A percentile compares a stretch with the other conserved stretches of the same genome.
Conservation (phyloP, 352 stramenopile genomes). For the Globisporangium irregulare region DNA sequence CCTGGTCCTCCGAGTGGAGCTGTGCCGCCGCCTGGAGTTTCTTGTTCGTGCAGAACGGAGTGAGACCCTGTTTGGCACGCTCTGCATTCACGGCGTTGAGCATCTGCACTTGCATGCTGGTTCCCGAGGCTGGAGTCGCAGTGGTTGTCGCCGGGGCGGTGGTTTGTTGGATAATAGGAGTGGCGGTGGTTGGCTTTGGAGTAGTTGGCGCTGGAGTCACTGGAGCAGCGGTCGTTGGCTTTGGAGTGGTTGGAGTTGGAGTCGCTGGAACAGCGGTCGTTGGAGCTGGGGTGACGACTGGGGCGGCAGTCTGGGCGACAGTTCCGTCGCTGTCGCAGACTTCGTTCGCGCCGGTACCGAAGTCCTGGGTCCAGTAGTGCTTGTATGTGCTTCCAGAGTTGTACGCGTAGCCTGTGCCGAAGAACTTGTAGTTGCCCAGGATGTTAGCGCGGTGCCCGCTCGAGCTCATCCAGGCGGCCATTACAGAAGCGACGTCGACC, state of each 20-base stretch:
- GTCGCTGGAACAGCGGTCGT: neutral
- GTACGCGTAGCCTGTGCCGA: slow-evolving; percentile 46
- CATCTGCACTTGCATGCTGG: slow-evolving; percentile 14
- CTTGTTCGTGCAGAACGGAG: slow-evolving; percentile 22
- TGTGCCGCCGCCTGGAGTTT: slow-evolving; percentile 31
- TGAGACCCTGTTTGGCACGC: slow-evolving; percentile 14
- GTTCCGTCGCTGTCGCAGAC: neutral
- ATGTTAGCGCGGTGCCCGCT: slow-evolving; percentile 20
- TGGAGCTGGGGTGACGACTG: neutral
- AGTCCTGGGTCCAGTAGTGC: slow-evolving; percentile 65
- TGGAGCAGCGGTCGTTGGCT: neutral
- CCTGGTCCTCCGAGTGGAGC: slow-evolving; percentile 30
- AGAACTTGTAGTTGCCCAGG: slow-evolving; percentile 27
- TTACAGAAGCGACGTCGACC: slow-evolving; percentile 14
- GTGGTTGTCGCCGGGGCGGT: neutral
- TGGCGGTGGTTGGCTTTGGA: neutral
- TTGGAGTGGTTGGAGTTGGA: neutral
- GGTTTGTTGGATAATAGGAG: neutral
- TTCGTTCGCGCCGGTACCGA: slow-evolving; percentile 33
- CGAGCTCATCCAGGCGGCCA: slow-evolving; percentile 21
- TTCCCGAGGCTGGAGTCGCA: neutral
- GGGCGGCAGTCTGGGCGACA: neutral
- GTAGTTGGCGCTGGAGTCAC: neutral
- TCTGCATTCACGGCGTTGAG: slow-evolving; percentile 21
- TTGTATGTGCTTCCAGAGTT: slow-evolving; percentile 29